Evolutionary conservation across 2,329 filamentous ascomycete genomes (phyloP).

Genomic region (Monosporascus sp.): DNA sequence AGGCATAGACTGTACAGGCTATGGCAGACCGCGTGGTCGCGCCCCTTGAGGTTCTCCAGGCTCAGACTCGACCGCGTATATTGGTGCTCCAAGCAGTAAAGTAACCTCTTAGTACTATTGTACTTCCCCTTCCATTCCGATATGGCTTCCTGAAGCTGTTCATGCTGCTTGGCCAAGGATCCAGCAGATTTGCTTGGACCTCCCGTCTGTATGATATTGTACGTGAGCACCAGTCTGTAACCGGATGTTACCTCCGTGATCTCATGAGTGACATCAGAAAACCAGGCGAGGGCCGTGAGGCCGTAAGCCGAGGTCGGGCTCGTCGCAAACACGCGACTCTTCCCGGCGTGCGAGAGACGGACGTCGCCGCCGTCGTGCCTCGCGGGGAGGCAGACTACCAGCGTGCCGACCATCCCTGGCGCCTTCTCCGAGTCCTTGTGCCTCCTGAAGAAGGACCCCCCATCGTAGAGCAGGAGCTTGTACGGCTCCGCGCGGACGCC

Average conservation of each 20-base stretch:
- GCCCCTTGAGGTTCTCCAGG: not conserved
- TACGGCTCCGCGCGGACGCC: constrained; percentile 20
- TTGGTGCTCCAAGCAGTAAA: not conserved
- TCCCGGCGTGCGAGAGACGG: constrained; percentile 24
- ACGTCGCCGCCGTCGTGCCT: constrained; percentile 37
- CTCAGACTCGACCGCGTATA: not conserved
- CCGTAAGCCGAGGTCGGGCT: constrained; percentile 20
- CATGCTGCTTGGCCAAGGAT: constrained; percentile 1
- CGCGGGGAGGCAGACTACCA: constrained; percentile 38
- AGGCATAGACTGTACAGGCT: not conserved
- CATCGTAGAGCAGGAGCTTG: constrained; percentile 38
- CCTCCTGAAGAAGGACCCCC: constrained; percentile 37
- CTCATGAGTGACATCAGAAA: constrained; percentile 43
- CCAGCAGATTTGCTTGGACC: not conserved
- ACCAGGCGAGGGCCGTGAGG: constrained; percentile 32
- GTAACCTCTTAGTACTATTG: not conserved
- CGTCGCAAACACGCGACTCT: constrained; percentile 23
- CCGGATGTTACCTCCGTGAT: constrained; percentile 35
- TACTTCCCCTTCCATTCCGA: not conserved
- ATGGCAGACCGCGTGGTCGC: not conserved
- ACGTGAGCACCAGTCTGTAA: constrained; percentile 40
- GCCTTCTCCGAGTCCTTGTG: constrained; percentile 38
- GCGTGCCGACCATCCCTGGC: constrained; percentile 37
- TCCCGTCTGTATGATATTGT: constrained; percentile 35
- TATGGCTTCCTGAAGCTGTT: not conserved